A percentile compares a stretch with the other conserved stretches of the same genome.
These are phyloP conservation scores for Rhizophora mangle DNA, from an alignment of 345 rosid species.

Conservation along the genomic window DNA sequence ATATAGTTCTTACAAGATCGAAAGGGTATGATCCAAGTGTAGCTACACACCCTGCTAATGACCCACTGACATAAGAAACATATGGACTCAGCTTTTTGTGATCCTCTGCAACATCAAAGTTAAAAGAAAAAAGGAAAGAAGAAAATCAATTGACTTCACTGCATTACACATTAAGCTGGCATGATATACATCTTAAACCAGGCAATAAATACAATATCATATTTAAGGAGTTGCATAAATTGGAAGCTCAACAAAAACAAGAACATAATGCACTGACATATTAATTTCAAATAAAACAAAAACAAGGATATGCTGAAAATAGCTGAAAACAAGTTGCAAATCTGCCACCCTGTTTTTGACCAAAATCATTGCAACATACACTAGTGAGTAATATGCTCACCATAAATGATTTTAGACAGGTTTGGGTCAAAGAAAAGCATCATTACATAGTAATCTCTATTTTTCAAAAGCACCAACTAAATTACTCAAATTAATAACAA, in stretches of 20 bases:
- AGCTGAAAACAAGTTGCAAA: neutral
- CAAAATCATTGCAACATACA: neutral
- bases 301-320: neutral
- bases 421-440: neutral
- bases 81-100: conserved; percentile 81
- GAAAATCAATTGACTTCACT: neutral
- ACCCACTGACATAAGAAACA: conserved; percentile 81
- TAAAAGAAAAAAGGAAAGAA: neutral
- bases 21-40: conserved; percentile 98
- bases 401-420: neutral
- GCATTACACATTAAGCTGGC: too few relatives aligned
- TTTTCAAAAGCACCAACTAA: too few relatives aligned
- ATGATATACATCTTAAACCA: neutral
- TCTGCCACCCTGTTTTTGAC: neutral
- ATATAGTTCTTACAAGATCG: conserved; percentile 84
- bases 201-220: neutral
- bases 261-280: neutral
- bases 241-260: neutral
- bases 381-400: too few relatives aligned
- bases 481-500: too few relatives aligned
- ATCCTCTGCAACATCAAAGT: conserved; percentile 59
- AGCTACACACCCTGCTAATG: conserved; percentile 93
- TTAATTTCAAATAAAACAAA: neutral
- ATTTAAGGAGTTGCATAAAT: neutral
- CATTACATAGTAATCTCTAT: too few relatives aligned